These are phyloP conservation scores for Phlyctochytrium bullatum DNA, from an alignment of 192 early-diverging fungal genomes.

Conservation along the genomic window DNA sequence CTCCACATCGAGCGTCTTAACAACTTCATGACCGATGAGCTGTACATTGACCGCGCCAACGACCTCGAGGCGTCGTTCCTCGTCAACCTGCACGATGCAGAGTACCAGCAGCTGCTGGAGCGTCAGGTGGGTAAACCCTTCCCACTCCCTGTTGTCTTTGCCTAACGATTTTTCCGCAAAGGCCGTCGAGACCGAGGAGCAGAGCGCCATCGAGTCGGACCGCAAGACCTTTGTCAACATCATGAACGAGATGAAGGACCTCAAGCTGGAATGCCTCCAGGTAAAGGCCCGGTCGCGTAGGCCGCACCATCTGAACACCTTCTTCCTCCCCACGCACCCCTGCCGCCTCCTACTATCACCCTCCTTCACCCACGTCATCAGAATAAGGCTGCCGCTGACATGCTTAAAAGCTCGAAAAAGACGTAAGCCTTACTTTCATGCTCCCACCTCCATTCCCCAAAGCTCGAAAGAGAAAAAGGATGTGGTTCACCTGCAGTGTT, in stretches of 20 bases:
- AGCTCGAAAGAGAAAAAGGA: no score
- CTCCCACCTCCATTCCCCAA: no score
- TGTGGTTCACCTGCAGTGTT: no score
- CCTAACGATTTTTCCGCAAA: background rate
- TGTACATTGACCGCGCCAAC: background rate
- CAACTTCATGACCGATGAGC: conserved; percentile 1
- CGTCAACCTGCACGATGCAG: background rate
- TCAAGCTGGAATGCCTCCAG: conserved; percentile 24
- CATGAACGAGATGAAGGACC: conserved; percentile 27
- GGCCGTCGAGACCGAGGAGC: conserved; percentile 16
- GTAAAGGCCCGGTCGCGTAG: no score
- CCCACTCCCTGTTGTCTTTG: background rate
- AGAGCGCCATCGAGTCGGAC: conserved; percentile 23
- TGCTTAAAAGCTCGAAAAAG: conserved; percentile 26
- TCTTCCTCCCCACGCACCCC: no score
- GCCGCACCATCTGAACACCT: no score
- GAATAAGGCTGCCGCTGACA: conserved; percentile 25
- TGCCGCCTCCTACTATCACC: background rate
- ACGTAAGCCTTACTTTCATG: conserved; percentile 26
- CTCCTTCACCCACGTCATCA: background rate
- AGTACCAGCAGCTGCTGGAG: background rate
- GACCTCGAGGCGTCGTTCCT: background rate
- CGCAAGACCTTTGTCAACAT: conserved; percentile 26
- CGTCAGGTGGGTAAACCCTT: background rate
- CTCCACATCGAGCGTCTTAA: background rate